Percentiles rank a stretch among this genome's conserved stretches.
These are phyloP conservation scores for Candida arabinofermentans DNA, from an alignment of 805 yeast species.

Conservation along the genomic window DNA sequence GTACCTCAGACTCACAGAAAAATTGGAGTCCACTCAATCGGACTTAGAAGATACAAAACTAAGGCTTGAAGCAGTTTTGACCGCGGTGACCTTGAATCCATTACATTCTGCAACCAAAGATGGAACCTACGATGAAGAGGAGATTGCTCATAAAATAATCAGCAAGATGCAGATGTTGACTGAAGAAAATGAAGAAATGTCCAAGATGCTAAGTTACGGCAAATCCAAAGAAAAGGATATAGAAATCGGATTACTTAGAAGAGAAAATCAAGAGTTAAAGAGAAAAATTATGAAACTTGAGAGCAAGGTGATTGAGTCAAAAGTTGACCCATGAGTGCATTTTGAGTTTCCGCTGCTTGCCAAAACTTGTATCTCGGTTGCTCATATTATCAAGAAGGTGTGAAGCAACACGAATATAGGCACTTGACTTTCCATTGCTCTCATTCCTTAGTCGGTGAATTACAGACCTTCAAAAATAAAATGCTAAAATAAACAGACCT, in stretches of 20 bases:
- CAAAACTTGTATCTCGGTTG: too few species aligned
- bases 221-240: conserved; percentile 67
- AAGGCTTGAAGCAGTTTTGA: conserved; percentile 58
- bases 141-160: conserved; percentile 68
- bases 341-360: too few species aligned
- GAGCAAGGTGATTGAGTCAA: conserved; percentile 19
- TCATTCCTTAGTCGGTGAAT: too few species aligned
- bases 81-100: conserved; percentile 53
- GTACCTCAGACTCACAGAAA: conserved; percentile 27
- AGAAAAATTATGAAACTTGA: conserved; percentile 30
- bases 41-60: conserved; percentile 61
- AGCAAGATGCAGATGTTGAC: conserved; percentile 56
- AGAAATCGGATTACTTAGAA: conserved; percentile 57
- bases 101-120: conserved; percentile 40
- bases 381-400: too few species aligned
- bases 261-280: conserved; percentile 45
- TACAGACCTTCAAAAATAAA: too few species aligned
- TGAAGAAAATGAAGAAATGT: conserved; percentile 66
- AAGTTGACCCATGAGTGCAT: too few species aligned
- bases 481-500: too few species aligned
- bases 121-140: conserved; percentile 71
- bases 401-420: too few species aligned
- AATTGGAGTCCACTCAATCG: conserved; percentile 26
- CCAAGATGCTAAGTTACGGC: conserved; percentile 71
- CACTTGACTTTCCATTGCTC: too few species aligned